A percentile compares a stretch with the other conserved stretches of the same genome.
These are phyloP conservation scores for Fragilaria crotonensis DNA, from an alignment of 108 stramenopile species.

Conservation along the genomic window DNA sequence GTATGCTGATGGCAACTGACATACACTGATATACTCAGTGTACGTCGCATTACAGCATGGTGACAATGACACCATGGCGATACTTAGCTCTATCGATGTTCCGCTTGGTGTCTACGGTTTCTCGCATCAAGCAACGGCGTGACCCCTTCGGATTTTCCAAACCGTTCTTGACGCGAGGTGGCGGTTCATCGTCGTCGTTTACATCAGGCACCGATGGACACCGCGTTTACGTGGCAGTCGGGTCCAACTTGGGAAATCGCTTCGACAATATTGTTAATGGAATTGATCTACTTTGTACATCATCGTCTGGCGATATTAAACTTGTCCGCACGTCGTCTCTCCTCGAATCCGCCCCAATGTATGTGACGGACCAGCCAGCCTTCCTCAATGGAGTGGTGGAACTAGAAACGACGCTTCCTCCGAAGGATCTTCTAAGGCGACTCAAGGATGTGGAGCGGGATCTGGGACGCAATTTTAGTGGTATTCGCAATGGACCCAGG, in stretches of 20 bases:
- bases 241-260: slow-evolving; percentile 74
- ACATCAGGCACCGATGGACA: slow-evolving; percentile 1
- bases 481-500: slow-evolving; percentile 74
- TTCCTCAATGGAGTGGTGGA: slow-evolving; percentile 85
- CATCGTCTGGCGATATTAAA: not conserved
- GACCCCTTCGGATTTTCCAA: too few species aligned
- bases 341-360: slow-evolving; percentile 76
- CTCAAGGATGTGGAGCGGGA: slow-evolving; percentile 60
- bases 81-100: too few species aligned
- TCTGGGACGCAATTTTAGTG: slow-evolving; percentile 53
- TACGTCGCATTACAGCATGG: too few species aligned
- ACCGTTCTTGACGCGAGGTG: too few species aligned
- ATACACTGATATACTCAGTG: too few species aligned
- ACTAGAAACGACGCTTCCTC: slow-evolving; percentile 53
- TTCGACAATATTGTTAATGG: slow-evolving; percentile 50
- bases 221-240: slow-evolving; percentile 67
- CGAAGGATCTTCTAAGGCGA: slow-evolving; percentile 38
- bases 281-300: slow-evolving; percentile 32
- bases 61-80: too few species aligned
- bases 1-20: too few species aligned
- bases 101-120: too few species aligned
- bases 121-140: too few species aligned
- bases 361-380: slow-evolving; percentile 74
- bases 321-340: slow-evolving; percentile 70
- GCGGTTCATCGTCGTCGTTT: too few species aligned